These are phyloP conservation scores for Dactylellina parvicollis DNA, from an alignment of 2,329 filamentous ascomycete species.

Conservation along the genomic window DNA sequence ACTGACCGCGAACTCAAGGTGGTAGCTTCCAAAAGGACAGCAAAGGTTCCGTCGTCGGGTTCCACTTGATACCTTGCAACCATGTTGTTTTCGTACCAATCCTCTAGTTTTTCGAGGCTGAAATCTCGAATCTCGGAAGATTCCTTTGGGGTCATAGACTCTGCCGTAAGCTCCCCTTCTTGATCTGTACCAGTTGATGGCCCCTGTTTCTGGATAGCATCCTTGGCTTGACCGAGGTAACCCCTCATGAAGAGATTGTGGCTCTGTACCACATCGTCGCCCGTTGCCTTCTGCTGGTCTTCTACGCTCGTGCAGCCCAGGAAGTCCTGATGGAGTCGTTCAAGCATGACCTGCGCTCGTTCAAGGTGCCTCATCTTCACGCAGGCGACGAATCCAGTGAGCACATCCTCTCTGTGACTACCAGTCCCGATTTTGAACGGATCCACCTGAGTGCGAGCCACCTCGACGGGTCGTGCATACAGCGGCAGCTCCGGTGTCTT, in stretches of 20 bases:
- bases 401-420: conserved; percentile 40
- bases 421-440: conserved; percentile 47
- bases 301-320: conserved; percentile 25
- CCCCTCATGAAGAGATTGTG: conserved; percentile 48
- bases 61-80: conserved; percentile 21
- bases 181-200: neutral
- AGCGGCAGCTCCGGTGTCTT: conserved; percentile 44
- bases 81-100: conserved; percentile 48
- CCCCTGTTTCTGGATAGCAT: conserved; percentile 6
- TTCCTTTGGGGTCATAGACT: neutral
- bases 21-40: conserved; percentile 40
- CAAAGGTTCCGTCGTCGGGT: conserved; percentile 39
- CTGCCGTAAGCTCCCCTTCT: neutral
- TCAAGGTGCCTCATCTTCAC: conserved; percentile 48
- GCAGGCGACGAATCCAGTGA: conserved; percentile 44
- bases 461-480: conserved; percentile 35
- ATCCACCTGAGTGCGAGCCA: conserved; percentile 20
- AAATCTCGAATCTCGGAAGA: conserved; percentile 7
- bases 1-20: conserved; percentile 19
- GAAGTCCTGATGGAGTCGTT: conserved; percentile 48
- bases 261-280: conserved; percentile 26
- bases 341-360: conserved; percentile 41
- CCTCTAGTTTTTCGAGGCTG: conserved; percentile 38
- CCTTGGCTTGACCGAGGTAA: conserved; percentile 24
- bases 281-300: conserved; percentile 1